Evolutionary conservation across 202 grass and related monocot genomes (phyloP), one percentile per base, ranked within the genome.

Genomic region (Schoenoplectus tabernaemontani): DNA sequence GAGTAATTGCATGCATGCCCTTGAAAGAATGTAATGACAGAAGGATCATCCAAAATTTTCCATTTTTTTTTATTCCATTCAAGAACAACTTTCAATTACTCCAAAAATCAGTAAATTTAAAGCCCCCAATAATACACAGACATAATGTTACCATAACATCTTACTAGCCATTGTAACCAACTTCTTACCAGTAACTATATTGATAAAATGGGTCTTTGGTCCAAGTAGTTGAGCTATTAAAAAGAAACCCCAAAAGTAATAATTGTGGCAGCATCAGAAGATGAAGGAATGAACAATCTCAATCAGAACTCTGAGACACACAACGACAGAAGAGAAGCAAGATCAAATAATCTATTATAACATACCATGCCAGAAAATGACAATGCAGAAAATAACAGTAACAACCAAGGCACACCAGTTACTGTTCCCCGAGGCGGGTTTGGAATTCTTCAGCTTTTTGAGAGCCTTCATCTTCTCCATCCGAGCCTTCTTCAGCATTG

Each of bases 351-450:
- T 65, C n/a, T 43, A 68, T 69, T 19, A 38, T 1, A 3, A 78
- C 77, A 86, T 89, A 99, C 96, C 96, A 90, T 99, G 92, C 96
- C 96, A 99, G 26, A 99, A 81, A 75, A 99, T 95, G 58, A 99
- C 90, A 66, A 96, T 44, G 84, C 96, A 99, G 84, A 99, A 99
- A 78, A 99, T 60, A 84, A 93, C 67, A 30, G 96, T 99, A 53
- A 99, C 82, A 85, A 96, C 61, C 81, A 99, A 70, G 9, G 96
- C 86, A 62, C 82, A 90, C 34, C 84, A 78, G 59, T 89, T 93
- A 63, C 85, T 28, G 20, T 24, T 83, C 4, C 84, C 87, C 1
- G 88, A 78, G 39, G 80, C 79, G 33, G 91, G 88, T 19, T 89
- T 99, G 22, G 83, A 76, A 78, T 93, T 96, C 83, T 93, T 99